A percentile compares a stretch with the other conserved stretches of the same genome.
Evolutionary conservation across 2,329 filamentous ascomycete genomes (phyloP).

Genomic region (Byssochlamys sp.): DNA sequence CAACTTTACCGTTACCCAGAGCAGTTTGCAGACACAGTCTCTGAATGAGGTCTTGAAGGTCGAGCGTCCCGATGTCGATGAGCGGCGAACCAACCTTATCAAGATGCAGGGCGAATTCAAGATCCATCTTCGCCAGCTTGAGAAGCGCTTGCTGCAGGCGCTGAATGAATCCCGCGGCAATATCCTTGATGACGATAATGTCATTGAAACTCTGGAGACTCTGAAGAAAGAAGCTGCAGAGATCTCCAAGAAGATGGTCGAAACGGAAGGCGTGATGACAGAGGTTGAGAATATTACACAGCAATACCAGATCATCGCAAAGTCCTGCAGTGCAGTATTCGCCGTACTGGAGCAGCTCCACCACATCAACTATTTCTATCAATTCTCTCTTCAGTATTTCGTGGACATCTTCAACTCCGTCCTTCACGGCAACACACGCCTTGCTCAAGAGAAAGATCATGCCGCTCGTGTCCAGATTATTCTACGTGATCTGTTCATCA

Average conservation of each 20-base stretch:
- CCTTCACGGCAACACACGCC: slow-evolving; percentile 65
- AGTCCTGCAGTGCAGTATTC: slow-evolving; percentile 93
- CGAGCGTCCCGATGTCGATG: slow-evolving; percentile 92
- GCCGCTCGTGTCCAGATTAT: slow-evolving; percentile 78
- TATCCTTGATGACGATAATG: slow-evolving; percentile 94
- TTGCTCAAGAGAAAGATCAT: slow-evolving; percentile 63
- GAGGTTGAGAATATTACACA: slow-evolving; percentile 93
- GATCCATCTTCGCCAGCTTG: slow-evolving; percentile 88
- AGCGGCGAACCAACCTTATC: slow-evolving; percentile 90
- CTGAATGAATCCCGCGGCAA: slow-evolving; percentile 96
- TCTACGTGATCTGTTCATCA: slow-evolving; percentile 80
- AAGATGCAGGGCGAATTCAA: slow-evolving; percentile 99
- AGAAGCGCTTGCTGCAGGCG: slow-evolving; percentile 86
- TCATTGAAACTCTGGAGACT: slow-evolving; percentile 94
- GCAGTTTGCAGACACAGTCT: slow-evolving; percentile 94
- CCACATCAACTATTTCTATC: slow-evolving; percentile 98
- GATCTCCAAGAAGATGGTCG: slow-evolving; percentile 89
- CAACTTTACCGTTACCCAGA: slow-evolving; percentile 98
- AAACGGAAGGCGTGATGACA: slow-evolving; percentile 95
- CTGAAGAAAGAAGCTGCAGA: slow-evolving; percentile 95
- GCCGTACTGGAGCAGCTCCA: slow-evolving; percentile 93
- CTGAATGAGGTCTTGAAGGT: slow-evolving; percentile 96
- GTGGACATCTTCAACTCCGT: slow-evolving; percentile 94
- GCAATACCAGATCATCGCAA: slow-evolving; percentile 86
- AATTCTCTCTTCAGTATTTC: slow-evolving; percentile 97